Evolutionary conservation across 345 rosid species (phyloP), one percentile per base, ranked within the genome.

Genomic region (Salix dunnii): DNA sequence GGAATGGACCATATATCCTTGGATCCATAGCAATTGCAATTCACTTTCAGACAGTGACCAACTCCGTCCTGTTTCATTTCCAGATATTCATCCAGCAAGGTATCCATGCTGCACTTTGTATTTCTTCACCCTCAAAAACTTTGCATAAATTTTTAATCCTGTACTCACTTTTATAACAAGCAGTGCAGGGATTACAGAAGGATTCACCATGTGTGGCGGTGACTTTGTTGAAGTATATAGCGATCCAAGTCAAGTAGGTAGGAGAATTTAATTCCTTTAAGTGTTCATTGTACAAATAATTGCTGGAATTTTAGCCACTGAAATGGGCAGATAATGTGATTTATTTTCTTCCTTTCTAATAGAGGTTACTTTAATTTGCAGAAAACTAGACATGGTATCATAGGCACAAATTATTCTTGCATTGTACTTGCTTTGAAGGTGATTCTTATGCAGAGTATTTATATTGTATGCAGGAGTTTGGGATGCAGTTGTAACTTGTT

Each of bases 141-240:
- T 64, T 70, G 27, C 62, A n/a, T 11, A 9, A n/a, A 21, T 2
- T 71, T 63, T 64, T 36, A 13, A 67, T 43, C 65, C 13, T 35
- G 16, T 43, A 13, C 76, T 74, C 73, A 40, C 74, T 70, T 67
- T 71, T 55, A 65, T 72, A 76, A 17, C 65, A 73, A 82, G 85
- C 94, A 96, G 99, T 90, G 98, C 91, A 74, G 99, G 98, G 82
- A 96, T 96, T 72, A 92, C 99, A 23, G 91, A 93, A 84, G 99
- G 98, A 61, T 96, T 96, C 85, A 93, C 99, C 46, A 96, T 96
- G 97, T 96, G 99, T 53, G 99, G 98, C 67, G 99, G 98, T 38
- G 99, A 96, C 86, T 93, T 96, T 86, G 89, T 96, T 84, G 99
- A 96, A 83, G 99, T 96, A 43, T 96, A 96, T 80, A 83, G 77